Evolutionary conservation across 73 alveolate genomes (phyloP).

Genomic region (Tetrahymena thermophila): DNA sequence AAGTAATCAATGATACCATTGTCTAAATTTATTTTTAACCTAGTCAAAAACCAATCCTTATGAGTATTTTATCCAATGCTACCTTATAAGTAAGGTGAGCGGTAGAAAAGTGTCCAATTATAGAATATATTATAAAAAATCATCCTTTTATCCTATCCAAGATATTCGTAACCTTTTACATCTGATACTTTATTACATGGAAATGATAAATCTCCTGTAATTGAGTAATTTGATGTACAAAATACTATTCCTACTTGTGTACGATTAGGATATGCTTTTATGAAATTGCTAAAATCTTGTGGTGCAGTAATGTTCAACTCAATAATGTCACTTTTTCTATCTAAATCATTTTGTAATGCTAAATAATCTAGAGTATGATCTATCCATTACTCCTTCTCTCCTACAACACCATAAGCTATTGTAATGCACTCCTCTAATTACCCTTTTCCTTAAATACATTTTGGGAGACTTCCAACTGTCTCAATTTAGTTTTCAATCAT

Average conservation of each 20-base stretch:
- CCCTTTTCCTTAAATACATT: slow-evolving; percentile 31
- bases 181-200: not conserved
- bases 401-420: slow-evolving; percentile 63
- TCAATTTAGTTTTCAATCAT: not conserved
- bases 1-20: slow-evolving; percentile 59
- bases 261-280: slow-evolving; percentile 19
- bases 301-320: slow-evolving; percentile 7
- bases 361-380: slow-evolving; percentile 31
- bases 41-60: slow-evolving; percentile 48
- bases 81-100: slow-evolving; percentile 49
- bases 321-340: slow-evolving; percentile 34
- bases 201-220: slow-evolving; percentile 37
- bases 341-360: slow-evolving; percentile 27
- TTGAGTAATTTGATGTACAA: slow-evolving; percentile 42
- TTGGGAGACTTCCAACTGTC: slow-evolving; percentile 12
- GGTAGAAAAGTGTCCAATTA: slow-evolving; percentile 56
- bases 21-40: slow-evolving; percentile 58
- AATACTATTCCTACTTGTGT: slow-evolving; percentile 53
- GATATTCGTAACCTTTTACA: not conserved
- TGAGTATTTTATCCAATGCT: slow-evolving; percentile 45
- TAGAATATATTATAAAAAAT: slow-evolving; percentile 23
- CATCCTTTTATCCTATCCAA: not conserved
- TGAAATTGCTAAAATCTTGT: slow-evolving; percentile 28
- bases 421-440: slow-evolving; percentile 51
- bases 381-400: slow-evolving; percentile 15